A percentile compares a stretch with the other conserved stretches of the same genome.
These are phyloP conservation scores for Zea mays DNA, from an alignment of 176 grass and related monocot species.

Conservation along the genomic window Zm-B73-REFERENCE-NAM-5.0 NC_050099.1:42774001-42774500, in stretches of 20 bases:
- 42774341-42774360: conserved; percentile 30
- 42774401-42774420: conserved; percentile 19
- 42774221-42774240: too few species aligned
- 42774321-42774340: conserved; percentile 12
- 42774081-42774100: too few species aligned
- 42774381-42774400: conserved; percentile 29
- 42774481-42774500: conserved; percentile 1
- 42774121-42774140: too few species aligned
- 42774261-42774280: neutral
- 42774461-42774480: conserved; percentile 42
- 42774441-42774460: conserved; percentile 39
- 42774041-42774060: too few species aligned
- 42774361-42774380: conserved; percentile 36
- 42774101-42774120: too few species aligned
- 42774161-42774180: too few species aligned
- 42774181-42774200: too few species aligned
- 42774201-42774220: too few species aligned
- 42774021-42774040: too few species aligned
- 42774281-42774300: neutral
- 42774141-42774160: too few species aligned
- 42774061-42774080: too few species aligned
- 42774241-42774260: neutral
- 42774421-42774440: conserved; percentile 24
- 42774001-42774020: too few species aligned
- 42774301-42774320: neutral